Base-by-base conservation (phyloP, 2,329 filamentous ascomycete species). In the Cladophialophora yegresii region DNA sequence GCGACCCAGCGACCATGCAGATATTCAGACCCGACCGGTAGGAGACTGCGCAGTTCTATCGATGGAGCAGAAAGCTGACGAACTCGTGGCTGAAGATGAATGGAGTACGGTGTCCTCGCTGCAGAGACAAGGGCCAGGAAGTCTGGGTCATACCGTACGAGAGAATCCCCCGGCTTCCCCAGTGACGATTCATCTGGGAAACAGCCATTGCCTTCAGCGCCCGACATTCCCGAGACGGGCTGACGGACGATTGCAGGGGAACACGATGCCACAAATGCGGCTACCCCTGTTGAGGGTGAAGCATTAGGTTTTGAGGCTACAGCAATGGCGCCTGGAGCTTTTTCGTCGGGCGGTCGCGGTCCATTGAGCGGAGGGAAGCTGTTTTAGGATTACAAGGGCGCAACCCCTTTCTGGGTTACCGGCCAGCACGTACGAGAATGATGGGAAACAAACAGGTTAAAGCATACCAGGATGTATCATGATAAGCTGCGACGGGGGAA, bases 181-280 rank as follows among this genome's bases (percentile, higher is more conserved):
- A 20, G 43, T 32, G 7, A 22, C 26, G 10, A 20, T 30, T 43
- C 26, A 16, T n/a, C 7, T 33, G 13, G 36, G 16, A 20, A 45
- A 47, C n/a, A 4, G 26, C 20, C 20, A 22, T 43, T 49, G n/a
- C 23, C 16, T 22, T 33, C 23, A 43, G 43, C 13, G 16, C 23
- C 23, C 30, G n/a, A 26, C 26, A 23, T 47, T 32, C 22, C 45
- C 8, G 26, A 32, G 6, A 28, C 57, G 50, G 30, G 33, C 57
- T 59, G 45, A 51, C 45, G n/a, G 57, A 58, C 26, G 28, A 22
- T 28, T 8, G 22, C 57, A 59, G 57, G 5, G 78, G 78, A n/a
- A 80, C 79, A 64, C 73, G 76, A 66, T 80, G 78, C 64, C 78
- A 79, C 67, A 70, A 76, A 47, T 80, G 78, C 61, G 75, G 77